phyloP scores from a whole-genome alignment of 257 asterid genomes.

The Perilla frutescens region DNA sequence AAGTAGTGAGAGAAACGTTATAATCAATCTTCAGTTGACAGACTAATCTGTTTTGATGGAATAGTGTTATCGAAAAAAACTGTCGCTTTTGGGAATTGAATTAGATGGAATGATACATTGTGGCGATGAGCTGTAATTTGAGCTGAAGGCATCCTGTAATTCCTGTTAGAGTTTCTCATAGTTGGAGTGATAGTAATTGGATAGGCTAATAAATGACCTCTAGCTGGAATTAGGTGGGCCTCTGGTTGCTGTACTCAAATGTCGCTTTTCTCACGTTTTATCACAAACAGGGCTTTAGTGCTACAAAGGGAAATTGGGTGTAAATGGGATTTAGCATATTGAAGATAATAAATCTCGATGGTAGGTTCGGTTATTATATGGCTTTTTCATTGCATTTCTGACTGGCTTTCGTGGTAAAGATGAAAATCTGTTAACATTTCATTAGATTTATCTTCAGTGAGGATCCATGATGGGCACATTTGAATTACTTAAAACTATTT shows the following conservation, averaged over 20 bases:
- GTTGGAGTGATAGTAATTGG: background rate
- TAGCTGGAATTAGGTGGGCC: conserved; percentile 21
- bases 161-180: background rate
- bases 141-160: background rate
- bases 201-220: background rate
- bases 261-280: too few relatives aligned
- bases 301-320: conserved; percentile 6
- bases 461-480: background rate
- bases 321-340: conserved; percentile 6
- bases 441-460: background rate
- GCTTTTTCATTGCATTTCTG: background rate
- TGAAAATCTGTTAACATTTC: background rate
- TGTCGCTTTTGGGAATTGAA: background rate
- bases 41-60: conserved; percentile 7
- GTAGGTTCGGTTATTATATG: background rate
- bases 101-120: background rate
- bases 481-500: background rate
- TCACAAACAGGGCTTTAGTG: background rate
- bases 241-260: background rate
- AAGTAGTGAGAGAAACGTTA: background rate
- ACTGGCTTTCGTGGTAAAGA: background rate
- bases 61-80: background rate
- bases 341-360: background rate
- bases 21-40: background rate
- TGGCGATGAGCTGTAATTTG: background rate